Evolutionary conservation across 2,329 filamentous ascomycete genomes (phyloP).

Genomic region (Fusarium verticillioides): DNA sequence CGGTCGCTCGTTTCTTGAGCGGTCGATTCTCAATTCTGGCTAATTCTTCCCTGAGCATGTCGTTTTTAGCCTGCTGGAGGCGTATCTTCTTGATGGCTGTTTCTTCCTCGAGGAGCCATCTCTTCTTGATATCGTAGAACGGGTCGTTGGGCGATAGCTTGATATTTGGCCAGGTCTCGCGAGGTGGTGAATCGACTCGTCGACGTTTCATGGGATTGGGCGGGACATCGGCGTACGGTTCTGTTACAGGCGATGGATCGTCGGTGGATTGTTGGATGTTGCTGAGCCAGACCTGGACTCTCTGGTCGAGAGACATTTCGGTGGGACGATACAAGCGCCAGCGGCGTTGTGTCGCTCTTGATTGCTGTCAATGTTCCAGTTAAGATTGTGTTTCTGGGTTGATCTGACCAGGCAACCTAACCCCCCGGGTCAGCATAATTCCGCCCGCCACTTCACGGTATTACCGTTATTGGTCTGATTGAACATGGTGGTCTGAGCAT

Average conservation of each 20-base stretch:
- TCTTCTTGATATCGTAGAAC: too few species aligned
- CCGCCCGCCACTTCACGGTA: background rate
- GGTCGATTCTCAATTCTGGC: background rate
- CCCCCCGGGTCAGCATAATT: background rate
- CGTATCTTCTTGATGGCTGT: background rate
- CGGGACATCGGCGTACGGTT: fast-evolving
- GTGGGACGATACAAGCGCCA: background rate
- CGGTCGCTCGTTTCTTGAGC: background rate
- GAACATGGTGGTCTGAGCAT: background rate
- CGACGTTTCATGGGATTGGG: background rate
- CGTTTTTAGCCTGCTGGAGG: too few species aligned
- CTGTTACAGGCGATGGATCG: background rate
- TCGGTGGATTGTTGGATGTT: background rate
- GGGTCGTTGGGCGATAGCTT: too few species aligned
- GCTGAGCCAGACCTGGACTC: background rate
- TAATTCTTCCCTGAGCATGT: too few species aligned
- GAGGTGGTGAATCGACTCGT: background rate
- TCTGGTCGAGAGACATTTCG: background rate
- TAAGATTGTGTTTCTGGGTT: background rate
- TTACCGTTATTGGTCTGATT: background rate
- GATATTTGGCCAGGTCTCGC: background rate
- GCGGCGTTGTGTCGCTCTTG: background rate
- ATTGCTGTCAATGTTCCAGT: background rate
- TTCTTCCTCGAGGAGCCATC: too few species aligned
- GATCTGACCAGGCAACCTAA: background rate